These are phyloP conservation scores for Geranium brycei DNA, from an alignment of 345 rosid genomes.

Conservation along the genomic window DNA sequence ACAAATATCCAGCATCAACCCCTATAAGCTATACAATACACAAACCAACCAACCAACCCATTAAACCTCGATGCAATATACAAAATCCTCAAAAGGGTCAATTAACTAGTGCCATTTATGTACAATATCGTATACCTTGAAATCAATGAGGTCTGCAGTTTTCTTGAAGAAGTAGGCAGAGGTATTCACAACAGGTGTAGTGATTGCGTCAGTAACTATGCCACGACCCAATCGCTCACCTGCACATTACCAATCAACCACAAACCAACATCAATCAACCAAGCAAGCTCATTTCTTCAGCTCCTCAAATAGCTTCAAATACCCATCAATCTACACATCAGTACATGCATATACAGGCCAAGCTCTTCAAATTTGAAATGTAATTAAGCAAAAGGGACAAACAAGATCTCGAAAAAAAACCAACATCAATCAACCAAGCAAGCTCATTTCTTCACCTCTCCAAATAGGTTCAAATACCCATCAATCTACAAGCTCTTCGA, in stretches of 20 bases:
- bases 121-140: conserved; percentile 40
- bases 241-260: conserved; percentile 11
- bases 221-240: conserved; percentile 96
- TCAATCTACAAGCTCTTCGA: not conserved
- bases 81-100: not conserved
- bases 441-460: not conserved
- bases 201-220: conserved; percentile 90
- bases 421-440: not conserved
- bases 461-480: no score
- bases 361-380: not conserved
- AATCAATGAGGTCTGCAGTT: conserved; percentile 76
- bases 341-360: not conserved
- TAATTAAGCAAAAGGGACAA: not conserved
- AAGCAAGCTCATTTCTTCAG: not conserved
- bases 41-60: no score
- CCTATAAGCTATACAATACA: no score
- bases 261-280: conserved; percentile 2
- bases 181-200: conserved; percentile 89
- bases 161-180: conserved; percentile 88
- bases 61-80: not conserved
- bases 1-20: no score
- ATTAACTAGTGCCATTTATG: not conserved
- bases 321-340: not conserved
- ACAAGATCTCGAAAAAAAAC: not conserved
- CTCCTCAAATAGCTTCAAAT: no score